These are phyloP conservation scores for Trametes polyzona DNA, from an alignment of 1,284 basidiomycete genomes.

Conservation along the genomic window DNA sequence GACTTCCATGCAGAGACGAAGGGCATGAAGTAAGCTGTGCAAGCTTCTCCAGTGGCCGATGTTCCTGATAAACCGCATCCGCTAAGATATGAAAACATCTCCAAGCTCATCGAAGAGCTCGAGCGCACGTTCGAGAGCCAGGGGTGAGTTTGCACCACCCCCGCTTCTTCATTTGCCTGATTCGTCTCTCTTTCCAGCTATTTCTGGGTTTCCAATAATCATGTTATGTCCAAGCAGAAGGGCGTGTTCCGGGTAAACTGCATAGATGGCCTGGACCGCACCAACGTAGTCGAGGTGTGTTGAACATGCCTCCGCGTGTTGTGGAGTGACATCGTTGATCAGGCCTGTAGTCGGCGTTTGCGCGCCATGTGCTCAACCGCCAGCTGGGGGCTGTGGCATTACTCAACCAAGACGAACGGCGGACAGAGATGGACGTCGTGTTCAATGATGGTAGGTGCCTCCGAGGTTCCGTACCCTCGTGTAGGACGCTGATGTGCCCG, in stretches of 20 bases:
- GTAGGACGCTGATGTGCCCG: constrained; percentile 90
- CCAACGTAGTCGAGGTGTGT: constrained; percentile 84
- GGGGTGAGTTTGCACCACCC: constrained; percentile 51
- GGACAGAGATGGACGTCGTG: constrained; percentile 71
- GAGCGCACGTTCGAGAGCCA: constrained; percentile 77
- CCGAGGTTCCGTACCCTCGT: constrained; percentile 2
- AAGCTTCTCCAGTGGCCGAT: constrained; percentile 7
- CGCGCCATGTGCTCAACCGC: constrained; percentile 77
- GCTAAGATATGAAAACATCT: constrained; percentile 85
- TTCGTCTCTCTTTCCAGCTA: constrained; percentile 52
- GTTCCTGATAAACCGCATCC: background rate
- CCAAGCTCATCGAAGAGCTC: constrained; percentile 73
- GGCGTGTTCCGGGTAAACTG: constrained; percentile 90
- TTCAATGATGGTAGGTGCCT: constrained; percentile 80
- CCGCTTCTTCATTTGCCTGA: background rate
- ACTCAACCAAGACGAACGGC: constrained; percentile 50
- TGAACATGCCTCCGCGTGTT: background rate
- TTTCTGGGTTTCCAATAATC: constrained; percentile 81
- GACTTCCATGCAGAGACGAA: constrained; percentile 92
- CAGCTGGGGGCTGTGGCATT: constrained; percentile 85
- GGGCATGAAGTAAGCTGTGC: constrained; percentile 81
- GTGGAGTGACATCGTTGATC: constrained; percentile 8
- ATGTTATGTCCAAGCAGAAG: constrained; percentile 78
- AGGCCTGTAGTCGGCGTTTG: constrained; percentile 79
- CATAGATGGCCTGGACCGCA: constrained; percentile 92